A percentile compares a stretch with the other conserved stretches of the same genome.
Conservation (phyloP, 129 eudicot genomes). For the Centrapalus pauciflorus region DNA sequence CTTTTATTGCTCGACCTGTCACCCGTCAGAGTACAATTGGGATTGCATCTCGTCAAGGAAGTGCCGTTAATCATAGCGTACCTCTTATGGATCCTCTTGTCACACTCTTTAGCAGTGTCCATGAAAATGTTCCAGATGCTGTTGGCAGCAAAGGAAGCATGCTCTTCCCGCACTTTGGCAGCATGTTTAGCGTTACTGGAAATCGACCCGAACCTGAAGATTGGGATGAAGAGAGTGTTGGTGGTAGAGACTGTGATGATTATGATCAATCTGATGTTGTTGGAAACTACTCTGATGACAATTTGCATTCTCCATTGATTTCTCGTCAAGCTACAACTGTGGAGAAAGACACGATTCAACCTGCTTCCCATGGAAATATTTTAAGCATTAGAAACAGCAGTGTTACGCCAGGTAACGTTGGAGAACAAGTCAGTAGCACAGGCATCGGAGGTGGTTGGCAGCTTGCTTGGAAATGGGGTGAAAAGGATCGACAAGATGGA, state of each 20-base stretch:
- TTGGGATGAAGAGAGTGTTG: conserved; percentile 80
- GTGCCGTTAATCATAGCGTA: conserved; percentile 32
- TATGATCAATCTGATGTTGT: conserved; percentile 47
- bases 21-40: conserved; percentile 56
- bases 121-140: conserved; percentile 80
- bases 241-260: conserved; percentile 46
- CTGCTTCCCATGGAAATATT: conserved; percentile 45
- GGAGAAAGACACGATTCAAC: conserved; percentile 52
- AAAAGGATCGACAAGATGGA: conserved; percentile 52
- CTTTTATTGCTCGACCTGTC: conserved; percentile 72
- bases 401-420: conserved; percentile 23
- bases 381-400: conserved; percentile 32
- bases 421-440: conserved; percentile 38
- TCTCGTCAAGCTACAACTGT: conserved; percentile 62
- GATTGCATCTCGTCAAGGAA: conserved; percentile 68
- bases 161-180: conserved; percentile 78
- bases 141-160: conserved; percentile 71
- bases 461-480: conserved; percentile 72
- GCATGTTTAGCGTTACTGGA: conserved; percentile 74
- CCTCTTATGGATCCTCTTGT: conserved; percentile 81
- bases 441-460: conserved; percentile 98
- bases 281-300: conserved; percentile 60
- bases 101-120: conserved; percentile 81
- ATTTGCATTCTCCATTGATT: conserved; percentile 68
- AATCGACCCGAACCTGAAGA: conserved; percentile 51